Evolutionary conservation across 331 rosid species (phyloP), one percentile per base, ranked within the genome.

Genomic region (Malus hybrid): DNA sequence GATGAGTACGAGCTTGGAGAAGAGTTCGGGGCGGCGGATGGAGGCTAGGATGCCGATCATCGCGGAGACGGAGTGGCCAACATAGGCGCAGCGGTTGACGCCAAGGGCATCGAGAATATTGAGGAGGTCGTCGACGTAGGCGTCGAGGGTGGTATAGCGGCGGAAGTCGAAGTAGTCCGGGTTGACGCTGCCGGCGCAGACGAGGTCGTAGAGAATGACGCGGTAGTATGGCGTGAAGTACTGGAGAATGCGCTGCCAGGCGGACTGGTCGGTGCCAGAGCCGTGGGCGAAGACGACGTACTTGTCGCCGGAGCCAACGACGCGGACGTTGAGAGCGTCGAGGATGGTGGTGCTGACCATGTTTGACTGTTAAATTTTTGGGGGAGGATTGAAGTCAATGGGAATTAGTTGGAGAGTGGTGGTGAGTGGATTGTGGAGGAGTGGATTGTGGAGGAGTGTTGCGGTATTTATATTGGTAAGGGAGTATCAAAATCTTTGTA

Each of bases 141-240:
- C 89, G 68, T 94, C 99, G 48, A 94, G 96, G 9, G 95, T 75
- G 73, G 95, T 83, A 82, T 94, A 94, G 65, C 97, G 91, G 69
- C 82, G 83, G 86, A 85, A 94, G 67, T 94, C 96, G 72, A 94
- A 94, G 89, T 81, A 75, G 71, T 92, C 99, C 10, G 99, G 99
- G 88, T 90, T 94, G 80, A 94, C 99, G 66, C 97, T 94, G 66
- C 99, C 99, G 88, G 99, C 99, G 44, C 97, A 94, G 15, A 92
- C 97, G 24, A 94, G 97, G 86, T 94, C 99, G 71, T 88, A 94
- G 68, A 92, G 93, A 66, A 94, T 79, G 87, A 94, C 93, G 7
- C 87, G 86, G 86, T 90, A 92, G 68, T 63, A 18, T 3, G 90
- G 89, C 0, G 88, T 86, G 80, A 94, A 89, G 82, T 70, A 86